A percentile compares a stretch with the other conserved stretches of the same genome.
Conservation (phyloP, 225 moss, liverwort and hornwort species). For the Takakia lepidozioides region DNA sequence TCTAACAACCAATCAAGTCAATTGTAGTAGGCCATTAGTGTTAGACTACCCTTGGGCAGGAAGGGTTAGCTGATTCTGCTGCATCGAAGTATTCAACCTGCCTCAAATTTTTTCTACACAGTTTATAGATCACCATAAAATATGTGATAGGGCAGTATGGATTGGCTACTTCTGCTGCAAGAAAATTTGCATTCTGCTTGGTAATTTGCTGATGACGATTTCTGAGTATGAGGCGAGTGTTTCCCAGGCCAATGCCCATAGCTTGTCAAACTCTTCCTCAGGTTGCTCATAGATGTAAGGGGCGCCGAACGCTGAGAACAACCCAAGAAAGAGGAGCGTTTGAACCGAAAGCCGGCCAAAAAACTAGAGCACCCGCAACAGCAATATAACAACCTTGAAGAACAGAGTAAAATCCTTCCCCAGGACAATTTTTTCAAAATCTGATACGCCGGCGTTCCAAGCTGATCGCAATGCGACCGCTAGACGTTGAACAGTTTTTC, state of each 20-base stretch:
- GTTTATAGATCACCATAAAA: too few relatives aligned
- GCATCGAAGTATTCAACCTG: too few relatives aligned
- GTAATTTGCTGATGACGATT: conserved; percentile 56
- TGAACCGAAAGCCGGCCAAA: conserved; percentile 59
- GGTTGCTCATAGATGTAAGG: conserved; percentile 78
- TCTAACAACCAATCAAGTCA: too few relatives aligned
- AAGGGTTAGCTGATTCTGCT: too few relatives aligned
- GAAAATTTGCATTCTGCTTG: conserved; percentile 34
- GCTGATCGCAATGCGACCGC: conserved; percentile 28
- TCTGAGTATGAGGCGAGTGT: conserved; percentile 40
- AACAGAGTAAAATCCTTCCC: conserved; percentile 43
- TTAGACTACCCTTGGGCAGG: too few relatives aligned
- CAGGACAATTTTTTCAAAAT: conserved; percentile 21
- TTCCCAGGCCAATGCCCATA: conserved; percentile 29
- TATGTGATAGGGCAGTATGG: too few relatives aligned
- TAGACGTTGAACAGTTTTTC: conserved; percentile 32
- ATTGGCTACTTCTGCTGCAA: conserved; percentile 22
- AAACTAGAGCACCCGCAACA: conserved; percentile 45
- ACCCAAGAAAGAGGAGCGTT: conserved; percentile 31
- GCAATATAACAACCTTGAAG: conserved; percentile 41
- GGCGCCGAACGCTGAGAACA: conserved; percentile 46
- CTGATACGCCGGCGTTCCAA: conserved; percentile 43
- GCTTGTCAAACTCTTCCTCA: conserved; percentile 72
- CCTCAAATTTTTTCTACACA: too few relatives aligned
- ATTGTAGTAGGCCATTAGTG: too few relatives aligned